Evolutionary conservation across 805 yeast species (phyloP).

Genomic region (Schwanniomyces pseudopolymorphus): DNA sequence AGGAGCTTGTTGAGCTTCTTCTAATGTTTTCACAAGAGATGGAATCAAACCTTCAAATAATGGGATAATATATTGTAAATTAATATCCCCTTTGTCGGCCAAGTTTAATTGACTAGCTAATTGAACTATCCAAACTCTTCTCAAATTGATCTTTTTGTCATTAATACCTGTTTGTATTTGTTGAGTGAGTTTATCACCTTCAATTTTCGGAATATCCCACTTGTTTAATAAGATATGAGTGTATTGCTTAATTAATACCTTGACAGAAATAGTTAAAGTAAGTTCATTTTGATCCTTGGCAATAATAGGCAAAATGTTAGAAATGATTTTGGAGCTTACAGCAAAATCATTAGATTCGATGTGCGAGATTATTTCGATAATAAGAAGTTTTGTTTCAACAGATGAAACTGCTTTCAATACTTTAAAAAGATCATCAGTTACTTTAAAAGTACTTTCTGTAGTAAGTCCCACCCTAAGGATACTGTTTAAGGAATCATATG

Average conservation of each 20-base stretch:
- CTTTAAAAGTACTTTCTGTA: conserved; percentile 17
- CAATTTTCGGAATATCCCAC: conserved; percentile 12
- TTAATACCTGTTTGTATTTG: conserved; percentile 56
- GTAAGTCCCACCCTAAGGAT: conserved; percentile 14
- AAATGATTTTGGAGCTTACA: conserved; percentile 38
- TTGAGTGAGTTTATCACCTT: conserved; percentile 20
- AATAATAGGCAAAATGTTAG: conserved; percentile 50
- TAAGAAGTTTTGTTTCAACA: conserved; percentile 62
- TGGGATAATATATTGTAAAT: conserved; percentile 10
- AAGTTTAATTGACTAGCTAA: conserved; percentile 37
- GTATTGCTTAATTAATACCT: conserved; percentile 49
- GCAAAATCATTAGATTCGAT: conserved; percentile 22
- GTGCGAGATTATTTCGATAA: conserved; percentile 45
- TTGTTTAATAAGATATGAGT: conserved; percentile 23
- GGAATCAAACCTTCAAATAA: conserved; percentile 17
- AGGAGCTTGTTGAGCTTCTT: conserved; percentile 52
- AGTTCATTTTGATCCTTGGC: conserved; percentile 75
- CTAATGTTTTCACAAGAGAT: conserved; percentile 24
- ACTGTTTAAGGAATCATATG: conserved; percentile 31
- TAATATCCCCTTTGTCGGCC: conserved; percentile 11
- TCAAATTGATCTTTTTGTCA: conserved; percentile 62
- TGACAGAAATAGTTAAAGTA: conserved; percentile 50
- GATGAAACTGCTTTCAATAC: conserved; percentile 55
- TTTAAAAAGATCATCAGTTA: conserved; percentile 56
- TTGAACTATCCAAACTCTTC: conserved; percentile 65